Conservation (phyloP, 306 rosid genomes). For the Abrus precatorius region DNA sequence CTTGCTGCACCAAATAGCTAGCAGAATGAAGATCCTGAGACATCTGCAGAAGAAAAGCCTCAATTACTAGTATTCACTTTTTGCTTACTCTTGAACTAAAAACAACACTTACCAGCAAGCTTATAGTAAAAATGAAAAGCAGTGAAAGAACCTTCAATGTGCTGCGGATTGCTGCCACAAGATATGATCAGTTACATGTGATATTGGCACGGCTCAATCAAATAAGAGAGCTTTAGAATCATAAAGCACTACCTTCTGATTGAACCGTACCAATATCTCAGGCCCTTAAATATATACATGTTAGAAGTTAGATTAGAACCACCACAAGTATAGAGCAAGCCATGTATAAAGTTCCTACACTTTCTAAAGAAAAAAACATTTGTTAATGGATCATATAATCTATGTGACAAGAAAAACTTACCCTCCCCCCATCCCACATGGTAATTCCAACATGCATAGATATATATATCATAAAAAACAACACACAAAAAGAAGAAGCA, state of each 20-base stretch:
- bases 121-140: slow-evolving; percentile 13
- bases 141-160: slow-evolving; percentile 19
- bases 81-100: slow-evolving; percentile 29
- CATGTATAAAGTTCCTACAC: slow-evolving; percentile 37
- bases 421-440: neutral
- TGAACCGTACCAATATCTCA: slow-evolving; percentile 90
- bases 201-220: slow-evolving; percentile 98
- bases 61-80: neutral
- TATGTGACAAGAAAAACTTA: slow-evolving; percentile 41
- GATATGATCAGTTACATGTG: slow-evolving; percentile 51
- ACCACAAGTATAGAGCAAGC: slow-evolving; percentile 6
- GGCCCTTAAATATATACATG: neutral
- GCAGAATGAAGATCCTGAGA: slow-evolving; percentile 19
- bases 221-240: slow-evolving; percentile 63
- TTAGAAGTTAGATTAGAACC: neutral
- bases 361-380: slow-evolving; percentile 31
- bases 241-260: slow-evolving; percentile 68
- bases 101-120: slow-evolving; percentile 28
- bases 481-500: slow-evolving; percentile 32
- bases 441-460: slow-evolving; percentile 9
- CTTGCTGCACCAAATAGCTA: slow-evolving; percentile 2
- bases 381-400: slow-evolving; percentile 4
- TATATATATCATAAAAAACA: neutral
- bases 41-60: slow-evolving; percentile 40
- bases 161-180: neutral